Conservation (phyloP, 257 asterid genomes). For the Verbascum thapsus region DNA sequence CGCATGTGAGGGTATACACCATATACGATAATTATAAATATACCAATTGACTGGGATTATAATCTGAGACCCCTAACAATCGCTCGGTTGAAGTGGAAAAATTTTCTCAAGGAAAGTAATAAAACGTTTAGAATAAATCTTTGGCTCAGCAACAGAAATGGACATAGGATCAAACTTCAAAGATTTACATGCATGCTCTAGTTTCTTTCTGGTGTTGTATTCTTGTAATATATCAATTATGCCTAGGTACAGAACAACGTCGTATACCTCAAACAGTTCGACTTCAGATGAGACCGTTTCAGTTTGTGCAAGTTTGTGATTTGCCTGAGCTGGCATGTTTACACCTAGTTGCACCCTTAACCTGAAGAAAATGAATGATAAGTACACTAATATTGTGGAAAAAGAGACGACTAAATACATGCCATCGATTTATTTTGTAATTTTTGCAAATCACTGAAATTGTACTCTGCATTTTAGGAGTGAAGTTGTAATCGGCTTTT, state of each 20-base stretch:
- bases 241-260: constrained; percentile 90
- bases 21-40: too few species aligned
- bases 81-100: constrained; percentile 49
- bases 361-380: constrained; percentile 44
- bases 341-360: constrained; percentile 94
- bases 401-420: too few species aligned
- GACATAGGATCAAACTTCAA: constrained; percentile 70
- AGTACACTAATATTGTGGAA: too few species aligned
- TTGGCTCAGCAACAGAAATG: constrained; percentile 75
- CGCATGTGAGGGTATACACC: too few species aligned
- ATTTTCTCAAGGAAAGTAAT: constrained; percentile 62
- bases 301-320: constrained; percentile 57
- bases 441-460: too few species aligned
- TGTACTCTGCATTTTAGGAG: too few species aligned
- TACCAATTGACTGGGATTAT: too few species aligned
- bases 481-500: too few species aligned
- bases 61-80: too few species aligned
- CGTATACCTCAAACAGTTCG: constrained; percentile 89
- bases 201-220: constrained; percentile 75
- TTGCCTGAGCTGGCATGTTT: constrained; percentile 98
- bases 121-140: constrained; percentile 69
- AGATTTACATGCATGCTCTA: constrained; percentile 73
- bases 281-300: constrained; percentile 56
- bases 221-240: constrained; percentile 86
- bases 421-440: too few species aligned